phyloP scores from a whole-genome alignment of 2,329 filamentous ascomycete species.

The Epichloe glyceriae region DNA sequence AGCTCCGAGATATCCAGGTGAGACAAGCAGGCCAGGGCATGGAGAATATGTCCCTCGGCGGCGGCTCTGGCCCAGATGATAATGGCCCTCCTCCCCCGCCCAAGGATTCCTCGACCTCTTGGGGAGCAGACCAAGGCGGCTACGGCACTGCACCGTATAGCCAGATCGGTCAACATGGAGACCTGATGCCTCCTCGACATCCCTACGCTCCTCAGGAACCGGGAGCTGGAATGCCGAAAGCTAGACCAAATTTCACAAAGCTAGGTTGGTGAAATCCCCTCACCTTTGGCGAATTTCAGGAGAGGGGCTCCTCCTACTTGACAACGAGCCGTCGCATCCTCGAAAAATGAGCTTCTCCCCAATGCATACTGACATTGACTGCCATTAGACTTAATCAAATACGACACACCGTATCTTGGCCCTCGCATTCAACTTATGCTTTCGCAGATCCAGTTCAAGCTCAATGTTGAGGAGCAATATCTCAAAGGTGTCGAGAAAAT shows the following conservation, averaged over 20 bases:
- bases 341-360: neutral
- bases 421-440: constrained; percentile 98
- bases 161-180: constrained; percentile 50
- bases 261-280: constrained; percentile 50
- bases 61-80: constrained; percentile 25
- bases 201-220: constrained; percentile 62
- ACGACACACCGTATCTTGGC: constrained; percentile 87
- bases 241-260: constrained; percentile 86
- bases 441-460: constrained; percentile 95
- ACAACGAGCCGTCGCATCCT: too few species aligned
- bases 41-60: constrained; percentile 51
- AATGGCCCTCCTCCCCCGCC: constrained; percentile 48
- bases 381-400: constrained; percentile 85
- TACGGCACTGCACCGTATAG: constrained; percentile 46
- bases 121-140: constrained; percentile 39
- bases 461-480: constrained; percentile 98
- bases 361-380: neutral
- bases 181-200: constrained; percentile 68
- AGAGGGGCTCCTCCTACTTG: neutral
- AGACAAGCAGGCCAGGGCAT: constrained; percentile 59
- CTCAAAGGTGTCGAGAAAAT: constrained; percentile 99
- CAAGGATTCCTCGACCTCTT: constrained; percentile 46
- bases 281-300: neutral
- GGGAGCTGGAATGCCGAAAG: constrained; percentile 53
- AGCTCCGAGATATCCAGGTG: constrained; percentile 76